Conservation (phyloP, 108 stramenopile genomes). For the Discostella pseudostelligera region DNA sequence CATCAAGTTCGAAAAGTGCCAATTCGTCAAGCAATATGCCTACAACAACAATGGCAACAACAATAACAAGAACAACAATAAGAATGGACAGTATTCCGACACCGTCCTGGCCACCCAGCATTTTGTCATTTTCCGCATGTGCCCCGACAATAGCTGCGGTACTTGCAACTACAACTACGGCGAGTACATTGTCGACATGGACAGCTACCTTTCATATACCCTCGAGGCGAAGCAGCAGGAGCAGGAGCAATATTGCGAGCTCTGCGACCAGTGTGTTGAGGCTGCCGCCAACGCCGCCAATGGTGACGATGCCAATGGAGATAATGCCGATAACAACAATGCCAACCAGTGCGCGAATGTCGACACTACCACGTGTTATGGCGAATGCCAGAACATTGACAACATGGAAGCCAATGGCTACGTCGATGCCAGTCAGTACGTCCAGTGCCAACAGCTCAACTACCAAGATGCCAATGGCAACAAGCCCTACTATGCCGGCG, state of each 20-base stretch:
- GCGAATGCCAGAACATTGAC: conserved; percentile 86
- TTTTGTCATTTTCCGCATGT: conserved; percentile 85
- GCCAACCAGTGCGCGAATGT: conserved; percentile 32
- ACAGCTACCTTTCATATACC: conserved; percentile 72
- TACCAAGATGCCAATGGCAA: conserved; percentile 58
- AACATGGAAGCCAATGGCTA: conserved; percentile 89
- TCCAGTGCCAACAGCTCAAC: conserved; percentile 69
- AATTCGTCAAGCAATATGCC: conserved; percentile 78
- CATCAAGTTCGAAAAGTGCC: conserved; percentile 83
- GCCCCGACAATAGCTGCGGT: conserved; percentile 59
- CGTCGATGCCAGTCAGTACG: conserved; percentile 80
- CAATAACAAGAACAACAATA: conserved; percentile 29
- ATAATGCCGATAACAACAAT: conserved; percentile 42
- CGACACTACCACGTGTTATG: conserved; percentile 71
- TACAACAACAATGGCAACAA: conserved; percentile 49
- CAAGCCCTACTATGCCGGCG: conserved; percentile 58
- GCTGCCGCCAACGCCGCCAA: conserved; percentile 25
- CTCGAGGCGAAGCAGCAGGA: conserved; percentile 63
- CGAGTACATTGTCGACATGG: conserved; percentile 83
- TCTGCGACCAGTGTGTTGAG: conserved; percentile 63
- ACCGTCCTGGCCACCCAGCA: conserved; percentile 72
- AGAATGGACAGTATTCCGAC: conserved; percentile 42
- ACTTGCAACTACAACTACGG: conserved; percentile 83
- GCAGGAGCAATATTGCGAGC: conserved; percentile 77
- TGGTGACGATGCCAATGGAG: conserved; percentile 18